These are phyloP conservation scores for Penicillium decumbens DNA, from an alignment of 2,329 filamentous ascomycete genomes.

Conservation along the genomic window DNA sequence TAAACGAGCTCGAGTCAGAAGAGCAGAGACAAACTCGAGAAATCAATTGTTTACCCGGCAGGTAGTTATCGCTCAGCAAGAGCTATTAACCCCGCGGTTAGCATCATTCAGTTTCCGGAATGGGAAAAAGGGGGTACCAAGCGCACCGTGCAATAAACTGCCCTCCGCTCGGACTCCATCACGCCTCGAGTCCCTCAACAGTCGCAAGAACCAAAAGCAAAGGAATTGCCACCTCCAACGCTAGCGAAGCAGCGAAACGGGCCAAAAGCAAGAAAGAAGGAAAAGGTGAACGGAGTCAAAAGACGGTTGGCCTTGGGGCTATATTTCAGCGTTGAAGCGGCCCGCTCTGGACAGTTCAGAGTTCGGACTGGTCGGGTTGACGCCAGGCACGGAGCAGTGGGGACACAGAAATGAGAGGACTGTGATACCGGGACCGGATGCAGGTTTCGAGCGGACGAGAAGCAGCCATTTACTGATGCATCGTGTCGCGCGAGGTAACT, in stretches of 20 bases:
- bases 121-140: not conserved
- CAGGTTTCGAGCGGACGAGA: slow-evolving; percentile 20
- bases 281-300: not conserved
- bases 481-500: slow-evolving; percentile 16
- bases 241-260: not conserved
- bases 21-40: slow-evolving; percentile 4
- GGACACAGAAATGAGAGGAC: slow-evolving; percentile 1
- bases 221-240: not conserved
- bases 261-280: not conserved
- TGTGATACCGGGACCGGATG: slow-evolving; percentile 22
- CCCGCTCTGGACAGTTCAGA: slow-evolving; percentile 10
- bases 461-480: slow-evolving; percentile 18
- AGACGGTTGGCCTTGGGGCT: slow-evolving; percentile 1
- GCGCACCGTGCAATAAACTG: slow-evolving; percentile 63
- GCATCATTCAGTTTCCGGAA: slow-evolving; percentile 2
- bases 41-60: slow-evolving; percentile 64
- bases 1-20: slow-evolving; percentile 37
- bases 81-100: slow-evolving; percentile 55
- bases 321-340: slow-evolving; percentile 12
- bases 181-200: slow-evolving; percentile 9
- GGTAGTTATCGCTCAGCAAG: slow-evolving; percentile 83
- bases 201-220: not conserved
- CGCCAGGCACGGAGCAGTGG: not conserved
- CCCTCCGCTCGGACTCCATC: slow-evolving; percentile 47
- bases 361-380: slow-evolving; percentile 14